Base-by-base conservation (phyloP, 202 grass and related monocot genomes). In the Setaria viridis region DNA sequence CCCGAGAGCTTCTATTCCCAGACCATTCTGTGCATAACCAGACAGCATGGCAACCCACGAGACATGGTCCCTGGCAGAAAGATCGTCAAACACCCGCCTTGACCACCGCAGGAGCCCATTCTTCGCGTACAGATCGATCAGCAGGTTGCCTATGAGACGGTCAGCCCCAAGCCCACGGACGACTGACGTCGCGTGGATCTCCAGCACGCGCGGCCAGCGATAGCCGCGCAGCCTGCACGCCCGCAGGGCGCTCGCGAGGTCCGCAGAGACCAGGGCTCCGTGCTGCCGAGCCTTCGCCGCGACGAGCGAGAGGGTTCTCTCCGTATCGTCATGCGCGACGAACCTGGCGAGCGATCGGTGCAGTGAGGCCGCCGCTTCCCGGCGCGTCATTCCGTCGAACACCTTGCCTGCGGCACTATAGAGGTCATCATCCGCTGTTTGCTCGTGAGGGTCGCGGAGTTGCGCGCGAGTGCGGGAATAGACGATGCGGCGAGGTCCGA, bases 11-110 rank as follows among this genome's bases (percentile, higher is more conserved):
- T 96, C 91, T 48, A 59, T 67, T 25, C 85, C 87, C 62, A 96
- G 82, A 6, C 81, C 87, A 67, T 90, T 93, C 63, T 88, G 79
- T 2, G 91, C 84, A 15, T 90, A 93, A 54, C 89, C 87, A 46
- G 94, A 91, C 49, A 96, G 14, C 81, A 96, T 93, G 15, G 94
- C 94, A 39, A 96, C 91, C 88, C 91, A 93, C 4, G 91, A 93
- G 45, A 92, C 74, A 49, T 88, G 89, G 25, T 95, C 90, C 81
- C 90, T 93, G 30, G 41, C n/a, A 68, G 73, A 91, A 13, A 95
- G 62, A 30, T 77, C 81, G 49, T 88, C 45, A 50, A 93, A 93
- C 43, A 95, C 85, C 63, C n/a, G 47, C 60, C 80, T 91, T 19
- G 87, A 89, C 20, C 17, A 78, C 57, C 32, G 29, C 35, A 90